Conservation (phyloP, 768 basidiomycete genomes). For the Sutorius australiensis region DNA sequence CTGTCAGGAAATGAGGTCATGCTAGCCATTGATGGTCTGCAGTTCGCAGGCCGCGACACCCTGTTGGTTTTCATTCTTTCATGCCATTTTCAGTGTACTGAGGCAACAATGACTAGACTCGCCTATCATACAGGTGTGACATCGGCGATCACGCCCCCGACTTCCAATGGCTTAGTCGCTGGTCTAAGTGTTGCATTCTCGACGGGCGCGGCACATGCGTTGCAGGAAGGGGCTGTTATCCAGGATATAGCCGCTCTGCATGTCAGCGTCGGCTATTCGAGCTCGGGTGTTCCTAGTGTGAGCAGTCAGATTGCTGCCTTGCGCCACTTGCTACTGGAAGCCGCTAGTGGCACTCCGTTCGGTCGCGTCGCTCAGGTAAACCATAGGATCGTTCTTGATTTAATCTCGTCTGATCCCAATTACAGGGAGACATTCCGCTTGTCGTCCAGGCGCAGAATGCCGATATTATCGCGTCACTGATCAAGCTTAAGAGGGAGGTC, state of each 20-base stretch:
- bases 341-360: constrained; percentile 29
- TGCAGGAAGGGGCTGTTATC: constrained; percentile 55
- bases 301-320: constrained; percentile 81
- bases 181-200: constrained; percentile 61
- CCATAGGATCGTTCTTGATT: not conserved
- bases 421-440: constrained; percentile 65
- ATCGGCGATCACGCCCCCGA: constrained; percentile 55
- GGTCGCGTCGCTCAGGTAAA: constrained; percentile 43
- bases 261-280: constrained; percentile 48
- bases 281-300: constrained; percentile 45
- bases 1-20: constrained; percentile 38
- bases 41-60: constrained; percentile 57
- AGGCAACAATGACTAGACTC: constrained; percentile 41
- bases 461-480: constrained; percentile 76
- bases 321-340: constrained; percentile 54
- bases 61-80: constrained; percentile 37
- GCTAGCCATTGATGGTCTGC: constrained; percentile 69
- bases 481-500: constrained; percentile 64
- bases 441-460: constrained; percentile 74
- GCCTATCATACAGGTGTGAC: constrained; percentile 67
- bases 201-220: constrained; percentile 50
- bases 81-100: not conserved
- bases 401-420: not conserved
- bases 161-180: constrained; percentile 44
- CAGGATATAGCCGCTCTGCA: constrained; percentile 62